These are phyloP conservation scores for Lycium ferocissimum DNA, from an alignment of 257 asterid species.

Conservation along the genomic window DNA sequence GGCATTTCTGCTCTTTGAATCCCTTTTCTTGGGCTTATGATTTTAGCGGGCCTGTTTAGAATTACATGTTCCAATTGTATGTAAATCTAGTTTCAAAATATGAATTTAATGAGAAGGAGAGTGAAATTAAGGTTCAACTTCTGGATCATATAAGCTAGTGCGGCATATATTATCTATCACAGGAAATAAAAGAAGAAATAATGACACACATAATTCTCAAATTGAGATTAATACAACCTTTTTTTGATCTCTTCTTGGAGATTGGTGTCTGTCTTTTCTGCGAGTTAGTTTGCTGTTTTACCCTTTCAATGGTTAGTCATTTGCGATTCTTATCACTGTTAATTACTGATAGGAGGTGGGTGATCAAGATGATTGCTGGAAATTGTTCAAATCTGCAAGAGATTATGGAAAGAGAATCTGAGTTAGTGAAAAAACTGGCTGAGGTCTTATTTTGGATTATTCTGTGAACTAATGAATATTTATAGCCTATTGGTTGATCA, in stretches of 20 bases:
- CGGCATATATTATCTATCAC: neutral
- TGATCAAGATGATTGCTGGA: slow-evolving; percentile 83
- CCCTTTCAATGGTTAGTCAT: slow-evolving; percentile 27
- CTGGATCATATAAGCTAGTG: neutral
- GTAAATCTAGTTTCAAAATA: neutral
- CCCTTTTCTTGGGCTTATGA: neutral
- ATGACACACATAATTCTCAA: neutral
- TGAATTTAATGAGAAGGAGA: neutral
- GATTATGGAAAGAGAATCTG: slow-evolving; percentile 78
- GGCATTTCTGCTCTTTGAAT: slow-evolving; percentile 5
- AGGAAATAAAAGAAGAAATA: slow-evolving; percentile 6
- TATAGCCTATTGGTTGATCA: slow-evolving; percentile 1
- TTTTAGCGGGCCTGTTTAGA: neutral
- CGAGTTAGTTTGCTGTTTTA: neutral
- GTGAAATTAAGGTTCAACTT: neutral
- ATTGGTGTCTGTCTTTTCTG: neutral
- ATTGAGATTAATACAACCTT: neutral
- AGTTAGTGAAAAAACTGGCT: slow-evolving; percentile 71
- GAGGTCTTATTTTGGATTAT: slow-evolving; percentile 62
- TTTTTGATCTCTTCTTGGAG: slow-evolving; percentile 2
- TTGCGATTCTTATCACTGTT: slow-evolving; percentile 36
- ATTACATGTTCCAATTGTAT: neutral
- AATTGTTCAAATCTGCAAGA: slow-evolving; percentile 63
- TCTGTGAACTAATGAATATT: neutral
- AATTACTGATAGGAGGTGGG: slow-evolving; percentile 86